phyloP scores from a whole-genome alignment of 2,329 filamentous ascomycete genomes.

The Bipolaris victoriae region DNA sequence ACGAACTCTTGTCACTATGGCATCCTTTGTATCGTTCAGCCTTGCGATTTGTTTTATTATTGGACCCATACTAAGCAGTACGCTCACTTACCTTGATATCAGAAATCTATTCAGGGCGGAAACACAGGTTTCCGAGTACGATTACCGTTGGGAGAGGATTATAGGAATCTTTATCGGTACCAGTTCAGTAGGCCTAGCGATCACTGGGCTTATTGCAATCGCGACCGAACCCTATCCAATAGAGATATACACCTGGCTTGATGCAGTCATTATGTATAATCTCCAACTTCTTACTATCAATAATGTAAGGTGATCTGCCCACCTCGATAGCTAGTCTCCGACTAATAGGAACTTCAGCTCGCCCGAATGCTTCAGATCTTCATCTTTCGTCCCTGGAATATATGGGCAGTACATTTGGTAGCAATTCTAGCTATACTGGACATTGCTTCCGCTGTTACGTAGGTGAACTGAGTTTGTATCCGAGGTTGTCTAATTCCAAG shows the following conservation, averaged over 20 bases:
- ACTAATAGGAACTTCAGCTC: slow-evolving; percentile 10
- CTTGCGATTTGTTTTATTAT: slow-evolving; percentile 10
- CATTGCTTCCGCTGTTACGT: slow-evolving; percentile 6
- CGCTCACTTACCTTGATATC: slow-evolving; percentile 11
- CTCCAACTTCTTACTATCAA: slow-evolving; percentile 10
- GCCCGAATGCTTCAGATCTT: slow-evolving; percentile 4
- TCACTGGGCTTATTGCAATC: slow-evolving; percentile 7
- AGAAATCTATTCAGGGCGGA: neutral
- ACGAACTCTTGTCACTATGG: slow-evolving; percentile 5
- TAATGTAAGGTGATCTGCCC: slow-evolving; percentile 5
- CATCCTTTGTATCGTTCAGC: slow-evolving; percentile 7
- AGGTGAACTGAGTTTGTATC: neutral
- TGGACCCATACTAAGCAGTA: slow-evolving; percentile 5
- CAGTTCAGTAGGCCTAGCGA: slow-evolving; percentile 1
- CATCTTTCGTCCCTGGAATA: slow-evolving; percentile 6
- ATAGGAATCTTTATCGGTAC: slow-evolving; percentile 1
- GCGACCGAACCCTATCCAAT: slow-evolving; percentile 7
- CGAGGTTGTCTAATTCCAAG: slow-evolving; percentile 1
- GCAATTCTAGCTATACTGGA: slow-evolving; percentile 6
- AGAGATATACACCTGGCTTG: slow-evolving; percentile 11
- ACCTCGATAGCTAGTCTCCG: neutral
- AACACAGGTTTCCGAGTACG: neutral
- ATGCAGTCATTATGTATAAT: slow-evolving; percentile 14
- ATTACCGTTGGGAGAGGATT: slow-evolving; percentile 9
- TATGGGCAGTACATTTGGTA: slow-evolving; percentile 8